Evolutionary conservation across 192 early-diverging fungal species (phyloP), one percentile per base, ranked within the genome.

Genomic region (Coemansia sp.): DNA sequence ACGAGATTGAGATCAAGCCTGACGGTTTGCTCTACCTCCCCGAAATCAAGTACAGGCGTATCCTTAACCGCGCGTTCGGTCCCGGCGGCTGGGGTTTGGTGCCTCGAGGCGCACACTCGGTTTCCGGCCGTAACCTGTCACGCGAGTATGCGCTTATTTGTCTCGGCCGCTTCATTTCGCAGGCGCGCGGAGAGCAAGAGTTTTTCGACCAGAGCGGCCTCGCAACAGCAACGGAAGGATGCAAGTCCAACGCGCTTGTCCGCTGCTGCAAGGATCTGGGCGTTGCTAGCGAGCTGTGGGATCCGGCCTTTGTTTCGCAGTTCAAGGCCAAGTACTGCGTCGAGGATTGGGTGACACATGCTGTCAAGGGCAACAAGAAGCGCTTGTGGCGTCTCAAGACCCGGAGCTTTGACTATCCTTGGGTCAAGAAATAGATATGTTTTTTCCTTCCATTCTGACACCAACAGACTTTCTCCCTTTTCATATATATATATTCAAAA

Each of bases 241-340:
- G 86, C 75, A 98, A 95, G 79, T 92, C 89, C 38, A 98, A 96
- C 68, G 96, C 97, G 4, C 79, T 99, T 56, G 93, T 97, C 86
- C 88, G 95, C 39, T 97, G 95, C 80, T 99, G 95, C 84, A 99
- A 99, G 71, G 97, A 99, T 85, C 83, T 98, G 57, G 94, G 93
- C 26, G 81, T 95, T 23, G 92, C 93, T 0, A 92, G 87, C 40
- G 95, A 99, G 76, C 81, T 99, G 56, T 97, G 95, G 92, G 95
- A 99, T 62, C 97, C 97, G 23, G 70, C 78, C 0, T 97, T 93
- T 69, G 90, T 99, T 60, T 84, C 91, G 16, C 83, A 91, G 53
- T 99, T 94, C 79, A 97, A 94, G 84, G 87, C 84, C 50, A 75
- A 88, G 61, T 77, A 96, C 66, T 93, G 94, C 61, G 89, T 87